Percentiles rank a stretch among this genome's conserved stretches.
phyloP scores from a whole-genome alignment of 441 rosid genomes.

The Flueggea neowawraea region DNA sequence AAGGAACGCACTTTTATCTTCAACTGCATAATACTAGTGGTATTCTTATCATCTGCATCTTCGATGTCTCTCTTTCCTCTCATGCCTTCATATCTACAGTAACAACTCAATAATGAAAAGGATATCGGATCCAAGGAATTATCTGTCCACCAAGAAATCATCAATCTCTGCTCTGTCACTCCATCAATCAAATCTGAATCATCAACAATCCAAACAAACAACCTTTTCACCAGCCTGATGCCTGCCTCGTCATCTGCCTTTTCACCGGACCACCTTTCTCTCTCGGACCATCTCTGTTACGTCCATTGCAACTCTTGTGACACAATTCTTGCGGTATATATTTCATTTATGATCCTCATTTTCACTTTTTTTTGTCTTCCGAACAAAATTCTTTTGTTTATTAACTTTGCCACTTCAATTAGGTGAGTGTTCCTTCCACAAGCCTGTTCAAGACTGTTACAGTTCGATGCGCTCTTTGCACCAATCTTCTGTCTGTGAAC shows the following conservation, averaged over 20 bases:
- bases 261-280: conserved; percentile 88
- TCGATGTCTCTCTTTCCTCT: conserved; percentile 20
- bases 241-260: conserved; percentile 68
- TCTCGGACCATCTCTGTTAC: conserved; percentile 95
- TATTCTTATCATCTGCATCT: too few species aligned
- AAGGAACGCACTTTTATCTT: too few species aligned
- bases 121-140: conserved; percentile 51
- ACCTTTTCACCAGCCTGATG: conserved; percentile 16
- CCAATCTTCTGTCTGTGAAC: conserved; percentile 74
- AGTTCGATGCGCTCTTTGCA: conserved; percentile 96
- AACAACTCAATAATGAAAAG: conserved; percentile 51
- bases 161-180: conserved; percentile 45
- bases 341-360: background rate
- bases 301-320: conserved; percentile 92
- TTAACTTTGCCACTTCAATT: background rate
- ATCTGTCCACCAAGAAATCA: conserved; percentile 34
- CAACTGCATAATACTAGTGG: too few species aligned
- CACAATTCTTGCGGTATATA: conserved; percentile 79
- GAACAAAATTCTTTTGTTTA: too few species aligned
- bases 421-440: conserved; percentile 95
- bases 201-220: conserved; percentile 9
- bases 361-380: background rate
- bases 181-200: conserved; percentile 66
- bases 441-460: conserved; percentile 93
- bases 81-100: conserved; percentile 28